These are phyloP conservation scores for Bipolaris gigantea DNA, from an alignment of 2,329 filamentous ascomycete species.

Conservation along the genomic window DNA sequence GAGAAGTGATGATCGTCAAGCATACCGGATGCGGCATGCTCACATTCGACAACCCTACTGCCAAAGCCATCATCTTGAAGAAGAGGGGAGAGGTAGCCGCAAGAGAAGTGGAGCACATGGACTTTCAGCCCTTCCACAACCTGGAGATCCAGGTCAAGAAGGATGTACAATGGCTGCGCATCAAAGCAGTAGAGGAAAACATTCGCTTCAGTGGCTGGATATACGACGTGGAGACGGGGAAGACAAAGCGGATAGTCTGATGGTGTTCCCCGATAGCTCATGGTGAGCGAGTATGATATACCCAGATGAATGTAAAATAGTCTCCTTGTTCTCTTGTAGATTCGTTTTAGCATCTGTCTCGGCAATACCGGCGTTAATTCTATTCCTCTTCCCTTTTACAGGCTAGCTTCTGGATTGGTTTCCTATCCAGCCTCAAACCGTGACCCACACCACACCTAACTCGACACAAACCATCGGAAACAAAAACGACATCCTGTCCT, in stretches of 20 bases:
- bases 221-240: slow-evolving; percentile 76
- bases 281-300: slow-evolving; percentile 7
- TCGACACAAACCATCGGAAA: background rate
- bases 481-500: background rate
- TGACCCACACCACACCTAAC: background rate
- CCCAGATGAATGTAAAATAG: slow-evolving; percentile 7
- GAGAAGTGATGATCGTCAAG: slow-evolving; percentile 74
- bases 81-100: slow-evolving; percentile 60
- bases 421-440: background rate
- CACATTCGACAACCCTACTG: slow-evolving; percentile 64
- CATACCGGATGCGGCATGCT: slow-evolving; percentile 76
- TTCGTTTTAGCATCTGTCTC: background rate
- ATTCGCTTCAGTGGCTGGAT: slow-evolving; percentile 72
- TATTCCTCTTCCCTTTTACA: background rate
- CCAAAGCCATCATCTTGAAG: slow-evolving; percentile 57
- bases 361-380: background rate
- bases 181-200: slow-evolving; percentile 60
- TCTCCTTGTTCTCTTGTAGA: background rate
- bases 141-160: slow-evolving; percentile 63
- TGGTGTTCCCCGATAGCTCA: background rate
- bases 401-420: background rate
- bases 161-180: slow-evolving; percentile 67
- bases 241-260: slow-evolving; percentile 53
- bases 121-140: slow-evolving; percentile 66
- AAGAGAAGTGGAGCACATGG: slow-evolving; percentile 51